Base-by-base conservation (phyloP, 345 rosid genomes). In the Eucalyptus guilfoylei region DNA sequence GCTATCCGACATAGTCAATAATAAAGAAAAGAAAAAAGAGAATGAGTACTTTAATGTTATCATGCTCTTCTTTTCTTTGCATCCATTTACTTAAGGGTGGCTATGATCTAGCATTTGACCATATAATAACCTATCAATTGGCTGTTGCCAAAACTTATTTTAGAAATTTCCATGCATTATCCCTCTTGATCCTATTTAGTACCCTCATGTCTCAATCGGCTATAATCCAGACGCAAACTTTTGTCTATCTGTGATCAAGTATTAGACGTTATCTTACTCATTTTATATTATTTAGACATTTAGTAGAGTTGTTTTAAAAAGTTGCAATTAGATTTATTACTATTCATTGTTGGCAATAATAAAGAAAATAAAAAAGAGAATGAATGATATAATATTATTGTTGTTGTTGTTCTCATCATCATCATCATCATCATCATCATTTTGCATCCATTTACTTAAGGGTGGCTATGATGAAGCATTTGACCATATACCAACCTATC, bases 341-440 rank as follows among this genome's bases (percentile, higher is more conserved):
- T 13, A 30, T 30, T 62, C 15, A 30, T 62, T 13, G 69, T 62
- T 14, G 17, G 10, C 72, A 30, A 28, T 28, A 30, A 13, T 30
- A 69, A 69, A 32, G 80, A 32, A 32, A 69, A 69, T 12, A 32
- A 8, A 67, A 67, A 16, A 34, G 80, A 69, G 80, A 32, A 69
- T 32, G 21, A 32, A 69, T 52, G 11, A 52, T 52, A 19, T 52
- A 52, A 52, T 19, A 24, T 52, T 52, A 24, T 52, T 8, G 55
- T 14, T 4, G 1, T 48, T 4, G 12, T 48, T 12, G 12, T 48
- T 1, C 12, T 49, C 1, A 49, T 49, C 1, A 49, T 49, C 5
- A 1, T 49, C 2, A 49, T 49, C 1, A 49, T 49, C 1, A 47
- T 48, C 0, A 50, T 8, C 3, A 11, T 7, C 2, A n/a, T n/a